Evolutionary conservation across 371 early-diverging fungal genomes (phyloP), one percentile per base, ranked within the genome.

Genomic region (Apophysomyces elegans): DNA sequence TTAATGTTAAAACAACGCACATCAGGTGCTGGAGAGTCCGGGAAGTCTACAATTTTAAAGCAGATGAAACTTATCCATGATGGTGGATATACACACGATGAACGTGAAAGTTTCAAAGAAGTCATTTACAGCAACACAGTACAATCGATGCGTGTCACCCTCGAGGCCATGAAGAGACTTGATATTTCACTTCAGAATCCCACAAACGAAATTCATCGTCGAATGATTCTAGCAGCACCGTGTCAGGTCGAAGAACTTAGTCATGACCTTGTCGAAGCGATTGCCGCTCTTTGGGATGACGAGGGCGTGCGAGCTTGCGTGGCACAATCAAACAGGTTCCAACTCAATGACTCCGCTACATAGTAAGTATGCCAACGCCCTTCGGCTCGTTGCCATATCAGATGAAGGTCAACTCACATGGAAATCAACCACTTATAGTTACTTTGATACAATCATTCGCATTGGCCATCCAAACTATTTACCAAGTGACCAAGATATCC

Each of bases 21-120:
- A 21, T 46, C 67, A 95, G 96, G 98, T 50, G 95, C 97, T 18
- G 98, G 98, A 56, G 98, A 98, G 81, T 96, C 97, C 1, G 98
- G 98, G 36, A 98, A 98, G 78, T 91, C 93, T 47, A 98, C 98
- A 18, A 93, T 98, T 63, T 78, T 98, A 43, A 98, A 98, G 76
- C 97, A 98, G 73, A 97, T 98, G 96, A 92, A 93, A 72, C 86
- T 97, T 39, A 96, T 98, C 68, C 97, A 98, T 75, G 95, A 91
- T 64, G 90, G 88, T 60, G 98, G 98, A 2, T 98, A 93, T 78
- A 88, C 90, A 45, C 70, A 76, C 13, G 90, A 92, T 38, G 97
- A 98, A 75, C 86, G 93, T 44, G 90, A 91, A 62, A 89, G 92
- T 37, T 96, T 93, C 80, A 92, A 89, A 68, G 95, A 91, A 72